Percentiles rank a stretch among this genome's conserved stretches.
Evolutionary conservation across 2,329 filamentous ascomycete species (phyloP).

Genomic region (Microsporum canis): DNA sequence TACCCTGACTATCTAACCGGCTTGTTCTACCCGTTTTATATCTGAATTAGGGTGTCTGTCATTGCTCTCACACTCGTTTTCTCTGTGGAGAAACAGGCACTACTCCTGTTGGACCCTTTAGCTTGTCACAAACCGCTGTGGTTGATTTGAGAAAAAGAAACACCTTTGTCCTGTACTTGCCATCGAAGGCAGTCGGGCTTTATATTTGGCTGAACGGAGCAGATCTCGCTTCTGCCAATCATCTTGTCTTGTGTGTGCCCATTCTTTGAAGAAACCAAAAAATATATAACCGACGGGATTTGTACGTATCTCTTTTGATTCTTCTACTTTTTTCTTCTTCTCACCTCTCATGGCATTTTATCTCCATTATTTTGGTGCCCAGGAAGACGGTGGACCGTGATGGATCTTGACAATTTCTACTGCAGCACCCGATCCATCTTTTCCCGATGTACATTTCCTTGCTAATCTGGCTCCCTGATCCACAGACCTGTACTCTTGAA

Average conservation of each 20-base stretch:
- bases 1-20: not conserved
- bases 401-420: not conserved
- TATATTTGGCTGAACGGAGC: not conserved
- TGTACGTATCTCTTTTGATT: conserved; percentile 18
- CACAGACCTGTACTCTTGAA: conserved; percentile 37
- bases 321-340: not conserved
- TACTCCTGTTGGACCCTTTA: conserved; percentile 8
- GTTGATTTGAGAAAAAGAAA: not conserved
- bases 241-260: conserved; percentile 3
- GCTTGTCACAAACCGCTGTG: conserved; percentile 5
- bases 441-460: conserved; percentile 15
- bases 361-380: not conserved
- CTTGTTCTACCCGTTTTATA: not conserved
- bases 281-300: conserved; percentile 13
- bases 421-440: not conserved
- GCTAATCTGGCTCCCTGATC: conserved; percentile 29
- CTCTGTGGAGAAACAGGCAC: not conserved
- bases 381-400: not conserved
- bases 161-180: conserved; percentile 17
- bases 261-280: conserved; percentile 1
- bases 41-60: not conserved
- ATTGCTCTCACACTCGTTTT: not conserved
- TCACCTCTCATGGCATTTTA: not conserved
- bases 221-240: conserved; percentile 3
- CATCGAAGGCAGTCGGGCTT: conserved; percentile 20